Evolutionary conservation across 177 flowering plant genomes (phyloP), one percentile per base, ranked within the genome.

Genomic region (Vitis hybrid): DNA sequence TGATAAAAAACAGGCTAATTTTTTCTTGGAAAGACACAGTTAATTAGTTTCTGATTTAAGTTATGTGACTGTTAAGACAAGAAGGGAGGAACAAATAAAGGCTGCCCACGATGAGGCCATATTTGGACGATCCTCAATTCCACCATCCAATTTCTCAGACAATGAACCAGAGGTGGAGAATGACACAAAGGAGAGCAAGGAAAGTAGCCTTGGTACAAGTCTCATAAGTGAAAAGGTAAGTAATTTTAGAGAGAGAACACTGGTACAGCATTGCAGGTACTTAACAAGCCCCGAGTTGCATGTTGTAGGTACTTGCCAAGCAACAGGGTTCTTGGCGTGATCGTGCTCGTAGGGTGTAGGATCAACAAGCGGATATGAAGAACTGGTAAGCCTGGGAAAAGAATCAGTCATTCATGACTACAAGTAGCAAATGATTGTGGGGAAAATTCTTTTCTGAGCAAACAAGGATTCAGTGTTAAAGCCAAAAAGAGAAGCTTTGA

Each of bases 271-370:
- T 35, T 35, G 46, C 46, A 7, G 6, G 46, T 6, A 35, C 46
- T 35, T 35, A 35, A 35, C 6, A 35, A 35, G 46, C 10, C 30
- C 30, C 30, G 24, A 21, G 18, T 4, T 5, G n/a, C 21, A 32
- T 50, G 11, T 68, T 62, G 32, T 72, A 93, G 98, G 92, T 91
- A 30, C 84, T 89, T 32, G 79, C 88, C 27, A 90, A 81, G 88
- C 91, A 93, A 65, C 88, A 84, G 80, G 96, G 95, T 56, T 94
- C 98, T 57, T 94, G 98, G 98, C 93, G 97, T 74, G 93, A 92
- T 75, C 88, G 94, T n/a, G 86, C 81, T 49, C 90, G 89, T 17
- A 87, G 83, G 58, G 52, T 40, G 1, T 79, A 78, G 73, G 49
- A 51, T 46, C 59, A 67, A n/a, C 49, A 57, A 15, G 46, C 0